Percentiles rank a stretch among this genome's conserved stretches.
phyloP scores from a whole-genome alignment of 2,329 filamentous ascomycete genomes.

The Beauveria sp. region DNA sequence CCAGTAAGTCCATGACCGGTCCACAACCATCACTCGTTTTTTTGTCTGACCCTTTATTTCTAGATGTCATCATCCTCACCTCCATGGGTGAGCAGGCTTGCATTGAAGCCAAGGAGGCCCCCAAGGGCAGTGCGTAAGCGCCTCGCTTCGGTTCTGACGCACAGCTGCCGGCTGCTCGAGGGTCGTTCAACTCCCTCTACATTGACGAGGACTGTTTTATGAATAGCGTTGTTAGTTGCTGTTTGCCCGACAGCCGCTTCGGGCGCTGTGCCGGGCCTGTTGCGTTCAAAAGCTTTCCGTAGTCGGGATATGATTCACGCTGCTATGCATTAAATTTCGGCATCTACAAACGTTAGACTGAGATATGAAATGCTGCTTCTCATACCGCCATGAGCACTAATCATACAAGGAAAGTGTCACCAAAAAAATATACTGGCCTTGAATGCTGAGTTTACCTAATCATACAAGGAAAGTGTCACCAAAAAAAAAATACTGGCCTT shows the following conservation, averaged over 20 bases:
- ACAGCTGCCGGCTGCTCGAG: constrained; percentile 2
- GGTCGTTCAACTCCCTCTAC: constrained; percentile 5
- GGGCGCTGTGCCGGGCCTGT: constrained; percentile 7
- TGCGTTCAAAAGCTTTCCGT: constrained; percentile 5
- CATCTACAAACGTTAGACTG: constrained; percentile 9
- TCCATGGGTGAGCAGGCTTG: constrained; percentile 93
- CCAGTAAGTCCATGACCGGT: constrained; percentile 57
- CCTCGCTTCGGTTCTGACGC: constrained; percentile 2
- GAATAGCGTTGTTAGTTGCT: constrained; percentile 11
- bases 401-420: constrained; percentile 13
- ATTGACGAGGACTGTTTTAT: constrained; percentile 8
- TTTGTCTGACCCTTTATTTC: constrained; percentile 17
- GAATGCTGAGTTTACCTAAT: not conserved
- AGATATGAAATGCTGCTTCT: constrained; percentile 12
- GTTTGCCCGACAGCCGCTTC: constrained; percentile 5
- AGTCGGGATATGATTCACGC: constrained; percentile 10
- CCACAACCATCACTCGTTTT: constrained; percentile 10
- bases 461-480: constrained; percentile 13
- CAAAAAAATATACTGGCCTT: constrained; percentile 6
- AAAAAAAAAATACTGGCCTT: constrained; percentile 6
- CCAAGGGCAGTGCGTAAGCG: constrained; percentile 30
- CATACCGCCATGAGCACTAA: constrained; percentile 5
- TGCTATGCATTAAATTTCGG: constrained; percentile 3
- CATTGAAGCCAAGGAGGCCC: constrained; percentile 92
- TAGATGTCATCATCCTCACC: constrained; percentile 80